phyloP scores from a whole-genome alignment of 2,329 filamentous ascomycete genomes.

The Penicillium crustosum region DNA sequence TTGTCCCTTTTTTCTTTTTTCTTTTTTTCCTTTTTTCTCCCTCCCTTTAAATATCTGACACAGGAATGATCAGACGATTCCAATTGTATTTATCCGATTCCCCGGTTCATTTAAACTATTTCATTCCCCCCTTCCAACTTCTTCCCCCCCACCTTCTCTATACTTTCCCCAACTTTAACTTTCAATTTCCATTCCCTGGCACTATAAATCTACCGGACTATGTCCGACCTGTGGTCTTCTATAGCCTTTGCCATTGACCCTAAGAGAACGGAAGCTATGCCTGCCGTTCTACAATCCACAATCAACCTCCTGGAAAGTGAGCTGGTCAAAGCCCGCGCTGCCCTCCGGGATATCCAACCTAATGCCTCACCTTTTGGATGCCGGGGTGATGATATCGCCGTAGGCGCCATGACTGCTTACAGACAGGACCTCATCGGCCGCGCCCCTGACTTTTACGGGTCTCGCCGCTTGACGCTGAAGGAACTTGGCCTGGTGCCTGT shows the following conservation, averaged over 20 bases:
- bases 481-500: constrained; percentile 38
- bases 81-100: neutral
- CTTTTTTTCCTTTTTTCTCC: neutral
- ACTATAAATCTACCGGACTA: constrained; percentile 26
- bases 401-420: constrained; percentile 42
- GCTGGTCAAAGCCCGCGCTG: constrained; percentile 42
- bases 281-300: constrained; percentile 42
- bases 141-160: neutral
- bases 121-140: neutral
- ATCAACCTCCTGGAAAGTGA: constrained; percentile 44
- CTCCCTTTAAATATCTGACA: neutral
- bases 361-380: constrained; percentile 30
- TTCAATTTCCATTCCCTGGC: neutral
- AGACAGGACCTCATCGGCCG: constrained; percentile 40
- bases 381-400: constrained; percentile 36
- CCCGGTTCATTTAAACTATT: constrained; percentile 8
- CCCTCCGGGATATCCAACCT: constrained; percentile 43
- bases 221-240: constrained; percentile 41
- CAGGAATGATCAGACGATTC: neutral
- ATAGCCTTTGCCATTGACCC: constrained; percentile 40
- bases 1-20: neutral
- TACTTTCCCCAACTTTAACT: neutral
- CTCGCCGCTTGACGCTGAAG: constrained; percentile 38
- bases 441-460: constrained; percentile 38
- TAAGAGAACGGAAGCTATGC: constrained; percentile 39